These are phyloP conservation scores for Ustilaginoidea virens DNA, from an alignment of 2,329 filamentous ascomycete genomes.

Conservation along the genomic window DNA sequence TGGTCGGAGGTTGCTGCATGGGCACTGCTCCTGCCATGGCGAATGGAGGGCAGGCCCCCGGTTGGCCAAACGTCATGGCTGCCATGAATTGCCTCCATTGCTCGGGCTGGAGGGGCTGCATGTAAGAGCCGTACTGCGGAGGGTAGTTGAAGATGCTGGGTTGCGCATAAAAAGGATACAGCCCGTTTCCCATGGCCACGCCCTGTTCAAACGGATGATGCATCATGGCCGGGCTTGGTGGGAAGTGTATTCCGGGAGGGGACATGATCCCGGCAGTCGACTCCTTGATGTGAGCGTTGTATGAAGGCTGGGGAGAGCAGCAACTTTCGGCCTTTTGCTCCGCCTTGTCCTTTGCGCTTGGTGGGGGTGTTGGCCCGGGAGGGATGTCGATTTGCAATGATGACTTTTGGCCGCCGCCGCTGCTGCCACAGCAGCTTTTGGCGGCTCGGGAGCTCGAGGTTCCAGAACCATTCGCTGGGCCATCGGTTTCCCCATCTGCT, in stretches of 20 bases:
- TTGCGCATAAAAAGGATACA: slow-evolving; percentile 25
- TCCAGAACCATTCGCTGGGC: slow-evolving; percentile 9
- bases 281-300: slow-evolving; percentile 9
- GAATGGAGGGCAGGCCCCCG: slow-evolving; percentile 6
- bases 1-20: slow-evolving; percentile 8
- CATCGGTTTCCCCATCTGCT: slow-evolving; percentile 8
- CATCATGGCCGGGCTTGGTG: slow-evolving; percentile 17
- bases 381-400: neutral
- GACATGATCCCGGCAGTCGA: slow-evolving; percentile 9
- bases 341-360: slow-evolving; percentile 6
- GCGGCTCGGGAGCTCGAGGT: slow-evolving; percentile 2
- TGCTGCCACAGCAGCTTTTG: slow-evolving; percentile 11
- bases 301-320: slow-evolving; percentile 11
- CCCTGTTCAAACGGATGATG: slow-evolving; percentile 20
- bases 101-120: slow-evolving; percentile 37
- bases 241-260: slow-evolving; percentile 7
- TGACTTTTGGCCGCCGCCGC: slow-evolving; percentile 3
- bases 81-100: slow-evolving; percentile 35
- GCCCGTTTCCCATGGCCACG: slow-evolving; percentile 21
- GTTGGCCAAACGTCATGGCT: slow-evolving; percentile 11
- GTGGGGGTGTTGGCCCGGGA: slow-evolving; percentile 4
- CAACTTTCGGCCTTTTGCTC: slow-evolving; percentile 12
- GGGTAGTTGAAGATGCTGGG: slow-evolving; percentile 36
- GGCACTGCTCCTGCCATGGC: slow-evolving; percentile 10
- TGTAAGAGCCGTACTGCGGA: slow-evolving; percentile 36